phyloP scores from a whole-genome alignment of 805 yeast species.

The Wickerhamomyces bovis region DNA sequence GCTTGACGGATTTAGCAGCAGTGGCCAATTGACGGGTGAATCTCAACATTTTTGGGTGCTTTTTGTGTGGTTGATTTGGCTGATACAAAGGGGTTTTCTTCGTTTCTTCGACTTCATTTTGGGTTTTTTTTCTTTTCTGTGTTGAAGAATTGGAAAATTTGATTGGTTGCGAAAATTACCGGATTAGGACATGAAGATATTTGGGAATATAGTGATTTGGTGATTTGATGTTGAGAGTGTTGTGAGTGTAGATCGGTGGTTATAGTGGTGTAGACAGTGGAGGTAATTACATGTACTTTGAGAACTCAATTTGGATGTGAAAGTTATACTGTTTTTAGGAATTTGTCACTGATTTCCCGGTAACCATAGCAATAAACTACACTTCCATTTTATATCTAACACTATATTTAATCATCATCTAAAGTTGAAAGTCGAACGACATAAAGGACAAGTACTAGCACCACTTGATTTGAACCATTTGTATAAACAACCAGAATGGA shows the following conservation, averaged over 20 bases:
- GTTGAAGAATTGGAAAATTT: background rate
- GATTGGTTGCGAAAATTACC: background rate
- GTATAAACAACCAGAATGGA: conserved; percentile 92
- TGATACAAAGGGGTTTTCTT: background rate
- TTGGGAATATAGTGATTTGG: too few species aligned
- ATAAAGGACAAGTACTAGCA: conserved; percentile 88
- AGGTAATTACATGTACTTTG: too few species aligned
- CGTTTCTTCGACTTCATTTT: background rate
- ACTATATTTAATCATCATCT: conserved; percentile 9
- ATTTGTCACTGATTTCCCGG: too few species aligned
- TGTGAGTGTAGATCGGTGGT: too few species aligned
- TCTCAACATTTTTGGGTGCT: background rate
- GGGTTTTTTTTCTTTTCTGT: background rate
- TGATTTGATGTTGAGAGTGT: too few species aligned
- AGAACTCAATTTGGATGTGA: too few species aligned
- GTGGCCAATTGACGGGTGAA: conserved; percentile 63
- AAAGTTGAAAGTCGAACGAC: conserved; percentile 64
- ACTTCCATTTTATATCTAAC: background rate
- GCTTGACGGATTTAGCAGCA: conserved; percentile 58
- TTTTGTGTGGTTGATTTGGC: background rate
- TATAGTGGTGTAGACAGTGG: too few species aligned
- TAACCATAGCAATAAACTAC: background rate
- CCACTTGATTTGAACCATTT: conserved; percentile 97
- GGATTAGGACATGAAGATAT: background rate
- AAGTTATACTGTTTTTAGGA: too few species aligned